A percentile compares a stretch with the other conserved stretches of the same genome.
These are phyloP conservation scores for Sphaceloma murrayae DNA, from an alignment of 2,329 filamentous ascomycete species.

Conservation along the genomic window DNA sequence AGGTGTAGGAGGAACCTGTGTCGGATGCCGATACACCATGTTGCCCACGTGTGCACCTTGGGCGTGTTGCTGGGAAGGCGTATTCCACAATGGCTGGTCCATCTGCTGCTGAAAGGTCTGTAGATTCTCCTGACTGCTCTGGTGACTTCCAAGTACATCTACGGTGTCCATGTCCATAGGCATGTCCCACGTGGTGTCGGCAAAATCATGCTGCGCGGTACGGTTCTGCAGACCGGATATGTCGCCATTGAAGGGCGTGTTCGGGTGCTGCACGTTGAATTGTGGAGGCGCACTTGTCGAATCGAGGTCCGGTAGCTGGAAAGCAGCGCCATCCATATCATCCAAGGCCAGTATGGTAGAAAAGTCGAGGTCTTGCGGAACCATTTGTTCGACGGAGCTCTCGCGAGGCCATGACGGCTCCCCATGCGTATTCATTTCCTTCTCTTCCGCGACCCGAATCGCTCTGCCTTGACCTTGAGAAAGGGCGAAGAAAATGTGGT, in stretches of 20 bases:
- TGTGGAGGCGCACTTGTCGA: constrained; percentile 17
- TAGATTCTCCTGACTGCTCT: constrained; percentile 10
- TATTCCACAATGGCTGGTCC: constrained; percentile 14
- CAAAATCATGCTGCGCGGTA: constrained; percentile 27
- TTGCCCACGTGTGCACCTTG: constrained; percentile 29
- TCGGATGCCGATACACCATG: constrained; percentile 30
- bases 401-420: constrained; percentile 32
- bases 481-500: not conserved
- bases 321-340: constrained; percentile 35
- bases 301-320: constrained; percentile 18
- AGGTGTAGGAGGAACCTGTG: constrained; percentile 63
- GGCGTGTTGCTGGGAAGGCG: constrained; percentile 19
- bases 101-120: constrained; percentile 12
- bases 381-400: constrained; percentile 36
- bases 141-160: not conserved
- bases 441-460: not conserved
- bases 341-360: constrained; percentile 21
- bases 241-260: constrained; percentile 25
- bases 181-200: constrained; percentile 22
- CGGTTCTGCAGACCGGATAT: constrained; percentile 20
- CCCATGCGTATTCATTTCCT: constrained; percentile 15
- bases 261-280: constrained; percentile 24
- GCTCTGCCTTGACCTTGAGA: not conserved
- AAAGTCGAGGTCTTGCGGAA: constrained; percentile 19
- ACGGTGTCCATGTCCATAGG: constrained; percentile 16